Evolutionary conservation across 495 filamentous ascomycete genomes (phyloP).

Genomic region (Penicillium bovifimosum): DNA sequence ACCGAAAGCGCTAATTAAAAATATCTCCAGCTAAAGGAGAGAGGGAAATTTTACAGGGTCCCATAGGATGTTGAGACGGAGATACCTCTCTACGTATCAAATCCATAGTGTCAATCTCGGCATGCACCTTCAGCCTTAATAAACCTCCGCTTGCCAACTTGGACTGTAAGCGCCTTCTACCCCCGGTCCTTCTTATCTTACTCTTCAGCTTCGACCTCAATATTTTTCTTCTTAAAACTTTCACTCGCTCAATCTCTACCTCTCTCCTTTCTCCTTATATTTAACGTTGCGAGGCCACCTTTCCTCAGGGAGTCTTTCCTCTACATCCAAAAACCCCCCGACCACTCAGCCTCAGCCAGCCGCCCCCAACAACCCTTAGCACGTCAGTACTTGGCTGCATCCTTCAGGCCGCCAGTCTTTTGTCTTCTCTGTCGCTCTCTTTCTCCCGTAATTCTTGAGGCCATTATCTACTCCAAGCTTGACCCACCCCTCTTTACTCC

Average conservation of each 20-base stretch:
- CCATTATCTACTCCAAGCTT: constrained; percentile 12
- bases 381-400: constrained; percentile 20
- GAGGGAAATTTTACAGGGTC: neutral
- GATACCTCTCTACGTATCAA: constrained; percentile 4
- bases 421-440: neutral
- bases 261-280: constrained; percentile 11
- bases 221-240: constrained; percentile 3
- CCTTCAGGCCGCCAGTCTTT: constrained; percentile 12
- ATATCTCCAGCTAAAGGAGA: constrained; percentile 12
- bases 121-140: constrained; percentile 6
- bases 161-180: constrained; percentile 6
- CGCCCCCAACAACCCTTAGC: constrained; percentile 9
- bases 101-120: constrained; percentile 1
- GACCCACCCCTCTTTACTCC: constrained; percentile 11
- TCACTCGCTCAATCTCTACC: constrained; percentile 4
- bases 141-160: constrained; percentile 9
- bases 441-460: constrained; percentile 13
- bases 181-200: constrained; percentile 7
- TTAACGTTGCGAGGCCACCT: neutral
- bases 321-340: neutral
- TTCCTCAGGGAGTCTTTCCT: neutral
- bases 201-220: constrained; percentile 4
- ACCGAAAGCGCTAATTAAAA: constrained; percentile 22
- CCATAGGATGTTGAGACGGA: constrained; percentile 9
- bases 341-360: constrained; percentile 15